Conservation (phyloP, 169 alveolate genomes). For the Neospora caninum region DNA sequence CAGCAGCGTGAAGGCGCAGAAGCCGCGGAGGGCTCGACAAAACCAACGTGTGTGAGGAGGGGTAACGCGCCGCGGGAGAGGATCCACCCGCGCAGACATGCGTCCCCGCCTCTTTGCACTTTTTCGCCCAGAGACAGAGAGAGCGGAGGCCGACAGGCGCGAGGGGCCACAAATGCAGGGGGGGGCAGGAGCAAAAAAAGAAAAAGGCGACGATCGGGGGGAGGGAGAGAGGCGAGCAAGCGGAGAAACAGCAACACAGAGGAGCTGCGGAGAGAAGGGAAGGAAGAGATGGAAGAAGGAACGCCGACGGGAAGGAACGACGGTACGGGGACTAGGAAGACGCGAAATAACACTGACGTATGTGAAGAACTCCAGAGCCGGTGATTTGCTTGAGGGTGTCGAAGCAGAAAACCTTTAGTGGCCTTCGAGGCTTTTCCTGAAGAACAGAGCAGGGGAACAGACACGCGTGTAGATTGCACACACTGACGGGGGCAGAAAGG, state of each 20-base stretch:
- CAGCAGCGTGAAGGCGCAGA: neutral
- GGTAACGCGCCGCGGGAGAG: too few species aligned
- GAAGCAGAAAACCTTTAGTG: slow-evolving; percentile 33
- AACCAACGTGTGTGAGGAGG: neutral
- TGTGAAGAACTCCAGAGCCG: slow-evolving; percentile 40
- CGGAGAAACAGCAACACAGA: neutral
- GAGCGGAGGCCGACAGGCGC: too few species aligned
- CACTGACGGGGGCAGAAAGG: neutral
- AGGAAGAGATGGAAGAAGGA: neutral
- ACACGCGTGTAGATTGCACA: neutral
- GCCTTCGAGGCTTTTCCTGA: slow-evolving; percentile 35
- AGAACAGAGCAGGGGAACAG: neutral
- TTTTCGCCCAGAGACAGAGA: too few species aligned
- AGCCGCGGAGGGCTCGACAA: neutral
- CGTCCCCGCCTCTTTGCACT: too few species aligned
- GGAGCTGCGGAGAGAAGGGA: neutral
- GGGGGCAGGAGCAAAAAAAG: neutral
- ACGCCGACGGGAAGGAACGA: neutral
- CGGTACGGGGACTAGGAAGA: neutral
- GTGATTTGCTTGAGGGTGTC: slow-evolving; percentile 48
- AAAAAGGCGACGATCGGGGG: too few species aligned
- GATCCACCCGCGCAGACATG: too few species aligned
- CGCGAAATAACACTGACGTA: slow-evolving; percentile 5
- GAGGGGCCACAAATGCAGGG: too few species aligned
- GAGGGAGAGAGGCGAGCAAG: neutral